These are phyloP conservation scores for Trichophaea hybrida DNA, from an alignment of 2,329 filamentous ascomycete species.

Conservation along the genomic window DNA sequence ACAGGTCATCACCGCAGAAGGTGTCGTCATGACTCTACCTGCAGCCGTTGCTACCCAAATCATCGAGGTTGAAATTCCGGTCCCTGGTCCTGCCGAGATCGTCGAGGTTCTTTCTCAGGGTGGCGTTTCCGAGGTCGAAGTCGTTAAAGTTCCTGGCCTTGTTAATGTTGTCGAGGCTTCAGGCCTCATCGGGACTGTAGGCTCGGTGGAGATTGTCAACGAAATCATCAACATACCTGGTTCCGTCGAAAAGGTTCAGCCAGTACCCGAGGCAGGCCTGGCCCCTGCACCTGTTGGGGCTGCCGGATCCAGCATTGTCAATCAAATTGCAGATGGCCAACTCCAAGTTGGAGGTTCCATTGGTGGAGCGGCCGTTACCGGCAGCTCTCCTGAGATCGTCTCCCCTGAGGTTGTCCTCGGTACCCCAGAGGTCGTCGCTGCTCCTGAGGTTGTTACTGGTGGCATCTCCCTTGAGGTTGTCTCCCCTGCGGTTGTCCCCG, in stretches of 20 bases:
- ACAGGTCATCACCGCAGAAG: conserved; percentile 11
- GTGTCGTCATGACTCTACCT: background rate
- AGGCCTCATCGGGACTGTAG: background rate
- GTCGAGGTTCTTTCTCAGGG: background rate
- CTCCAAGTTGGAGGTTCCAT: background rate
- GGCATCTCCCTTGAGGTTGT: background rate
- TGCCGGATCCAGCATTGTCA: background rate
- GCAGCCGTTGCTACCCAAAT: conserved; percentile 4
- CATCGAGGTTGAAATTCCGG: conserved; percentile 9
- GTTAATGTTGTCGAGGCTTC: background rate
- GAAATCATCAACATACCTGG: background rate
- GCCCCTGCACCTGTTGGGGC: background rate
- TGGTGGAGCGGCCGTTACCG: background rate
- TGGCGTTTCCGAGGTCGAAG: background rate
- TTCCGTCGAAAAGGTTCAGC: background rate
- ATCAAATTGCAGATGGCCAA: background rate
- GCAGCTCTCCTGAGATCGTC: background rate
- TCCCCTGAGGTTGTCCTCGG: background rate
- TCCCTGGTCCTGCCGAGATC: background rate
- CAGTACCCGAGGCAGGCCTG: background rate
- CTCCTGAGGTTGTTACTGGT: background rate
- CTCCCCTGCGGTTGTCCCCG: too few species aligned
- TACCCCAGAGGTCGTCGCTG: background rate
- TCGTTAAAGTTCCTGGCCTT: background rate
- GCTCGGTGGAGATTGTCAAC: background rate